These are phyloP conservation scores for Arthrocladium fulminans DNA, from an alignment of 2,329 filamentous ascomycete species.

Conservation along the genomic window DNA sequence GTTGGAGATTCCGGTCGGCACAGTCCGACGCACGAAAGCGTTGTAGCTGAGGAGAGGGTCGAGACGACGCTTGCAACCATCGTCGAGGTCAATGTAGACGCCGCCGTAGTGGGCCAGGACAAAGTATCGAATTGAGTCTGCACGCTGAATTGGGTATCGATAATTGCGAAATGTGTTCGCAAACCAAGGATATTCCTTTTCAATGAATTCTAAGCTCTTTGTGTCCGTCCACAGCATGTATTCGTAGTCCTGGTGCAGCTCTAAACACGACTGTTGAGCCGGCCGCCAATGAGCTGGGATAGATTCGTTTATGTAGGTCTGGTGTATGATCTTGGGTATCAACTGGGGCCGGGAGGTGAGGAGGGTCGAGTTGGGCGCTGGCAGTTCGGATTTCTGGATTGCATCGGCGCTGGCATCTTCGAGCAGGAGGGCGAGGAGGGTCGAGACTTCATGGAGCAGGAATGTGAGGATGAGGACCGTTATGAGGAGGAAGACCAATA, in stretches of 20 bases:
- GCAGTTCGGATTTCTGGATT: constrained; percentile 58
- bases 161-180: constrained; percentile 66
- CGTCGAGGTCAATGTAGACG: constrained; percentile 73
- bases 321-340: constrained; percentile 70
- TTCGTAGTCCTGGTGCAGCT: constrained; percentile 62
- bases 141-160: constrained; percentile 64
- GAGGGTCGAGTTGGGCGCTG: constrained; percentile 53
- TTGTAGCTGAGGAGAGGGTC: constrained; percentile 61
- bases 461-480: constrained; percentile 56
- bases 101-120: constrained; percentile 68
- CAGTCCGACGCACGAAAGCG: constrained; percentile 61
- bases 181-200: constrained; percentile 67
- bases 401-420: constrained; percentile 59
- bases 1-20: constrained; percentile 71
- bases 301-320: constrained; percentile 63
- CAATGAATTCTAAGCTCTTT: constrained; percentile 61
- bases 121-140: constrained; percentile 73
- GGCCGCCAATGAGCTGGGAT: constrained; percentile 59
- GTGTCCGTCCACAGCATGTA: constrained; percentile 73
- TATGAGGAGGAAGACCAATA: constrained; percentile 55
- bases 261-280: constrained; percentile 57
- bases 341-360: constrained; percentile 50
- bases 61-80: constrained; percentile 59
- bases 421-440: constrained; percentile 60
- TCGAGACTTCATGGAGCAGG: constrained; percentile 60